Conservation (phyloP, 805 yeast species). For the Brettanomyces sp. region DNA sequence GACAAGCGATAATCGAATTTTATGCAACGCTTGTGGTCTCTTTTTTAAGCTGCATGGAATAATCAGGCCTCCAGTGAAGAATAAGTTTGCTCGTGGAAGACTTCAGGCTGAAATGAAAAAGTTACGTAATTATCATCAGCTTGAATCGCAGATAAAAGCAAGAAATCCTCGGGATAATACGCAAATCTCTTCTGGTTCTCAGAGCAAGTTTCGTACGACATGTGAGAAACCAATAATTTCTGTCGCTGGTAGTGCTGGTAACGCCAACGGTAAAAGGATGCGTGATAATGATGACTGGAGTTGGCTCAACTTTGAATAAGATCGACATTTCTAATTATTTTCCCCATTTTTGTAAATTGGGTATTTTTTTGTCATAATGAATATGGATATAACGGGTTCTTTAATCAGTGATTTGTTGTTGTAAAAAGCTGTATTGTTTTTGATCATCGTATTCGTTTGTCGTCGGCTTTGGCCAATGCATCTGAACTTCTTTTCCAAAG, state of each 20-base stretch:
- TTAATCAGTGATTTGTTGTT: too few relatives aligned
- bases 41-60: conserved; percentile 80
- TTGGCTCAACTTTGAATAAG: conserved; percentile 26
- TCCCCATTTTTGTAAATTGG: background rate
- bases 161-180: too few relatives aligned
- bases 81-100: background rate
- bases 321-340: conserved; percentile 8
- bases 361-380: background rate
- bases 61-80: conserved; percentile 18
- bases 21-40: conserved; percentile 91
- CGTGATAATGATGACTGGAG: conserved; percentile 20
- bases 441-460: background rate
- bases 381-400: background rate
- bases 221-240: too few relatives aligned
- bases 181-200: too few relatives aligned
- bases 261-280: too few relatives aligned
- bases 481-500: conserved; percentile 1
- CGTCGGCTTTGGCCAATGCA: background rate
- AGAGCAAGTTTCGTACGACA: too few relatives aligned
- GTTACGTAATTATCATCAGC: too few relatives aligned
- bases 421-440: background rate
- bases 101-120: background rate
- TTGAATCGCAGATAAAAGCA: too few relatives aligned
- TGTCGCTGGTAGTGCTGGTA: too few relatives aligned
- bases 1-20: conserved; percentile 66